phyloP scores from a whole-genome alignment of 2,329 filamentous ascomycete species.

The Cercospora canescens region DNA sequence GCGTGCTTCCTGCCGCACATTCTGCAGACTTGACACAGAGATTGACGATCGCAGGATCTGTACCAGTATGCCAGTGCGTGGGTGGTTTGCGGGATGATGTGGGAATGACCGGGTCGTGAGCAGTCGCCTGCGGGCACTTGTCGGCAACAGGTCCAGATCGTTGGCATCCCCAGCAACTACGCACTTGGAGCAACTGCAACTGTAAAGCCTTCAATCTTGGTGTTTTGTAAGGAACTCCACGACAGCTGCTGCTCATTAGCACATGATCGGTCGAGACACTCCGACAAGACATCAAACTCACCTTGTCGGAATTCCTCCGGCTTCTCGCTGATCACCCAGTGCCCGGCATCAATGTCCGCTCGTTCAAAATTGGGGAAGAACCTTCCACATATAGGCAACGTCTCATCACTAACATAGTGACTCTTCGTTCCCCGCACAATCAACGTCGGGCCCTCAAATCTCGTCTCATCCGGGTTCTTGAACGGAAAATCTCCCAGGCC shows the following conservation, averaged over 20 bases:
- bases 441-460: conserved; percentile 76
- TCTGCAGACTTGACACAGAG: background rate
- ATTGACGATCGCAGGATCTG: background rate
- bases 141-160: background rate
- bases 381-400: conserved; percentile 72
- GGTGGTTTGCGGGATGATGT: background rate
- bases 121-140: background rate
- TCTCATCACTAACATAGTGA: conserved; percentile 78
- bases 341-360: conserved; percentile 73
- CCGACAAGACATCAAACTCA: conserved; percentile 41
- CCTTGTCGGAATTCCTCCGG: conserved; percentile 75
- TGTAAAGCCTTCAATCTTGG: conserved; percentile 39
- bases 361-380: conserved; percentile 80
- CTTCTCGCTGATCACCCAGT: conserved; percentile 90
- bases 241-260: conserved; percentile 50
- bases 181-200: background rate
- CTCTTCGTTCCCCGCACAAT: conserved; percentile 78
- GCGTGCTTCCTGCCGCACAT: background rate
- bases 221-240: conserved; percentile 61
- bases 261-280: background rate
- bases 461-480: conserved; percentile 64
- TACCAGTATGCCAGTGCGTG: background rate
- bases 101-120: background rate
- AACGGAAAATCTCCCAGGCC: conserved; percentile 89
- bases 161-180: no score